phyloP scores from a whole-genome alignment of 2,329 filamentous ascomycete genomes.

The Xylaria multiplex region DNA sequence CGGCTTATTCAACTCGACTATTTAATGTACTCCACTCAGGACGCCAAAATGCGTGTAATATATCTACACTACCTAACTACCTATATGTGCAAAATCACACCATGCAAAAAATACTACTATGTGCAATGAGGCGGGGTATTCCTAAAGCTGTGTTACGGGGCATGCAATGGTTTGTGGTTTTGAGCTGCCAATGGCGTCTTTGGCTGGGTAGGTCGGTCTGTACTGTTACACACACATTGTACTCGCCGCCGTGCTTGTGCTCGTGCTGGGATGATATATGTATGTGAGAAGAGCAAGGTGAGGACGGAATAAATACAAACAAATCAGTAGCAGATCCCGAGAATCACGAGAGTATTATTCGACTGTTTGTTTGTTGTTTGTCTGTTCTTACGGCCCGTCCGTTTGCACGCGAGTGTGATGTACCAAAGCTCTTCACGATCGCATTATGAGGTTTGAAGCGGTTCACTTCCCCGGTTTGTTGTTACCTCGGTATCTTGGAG shows the following conservation, averaged over 20 bases:
- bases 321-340: not conserved
- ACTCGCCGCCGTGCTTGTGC: not conserved
- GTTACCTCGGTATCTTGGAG: not conserved
- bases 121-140: no score
- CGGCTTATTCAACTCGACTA: not conserved
- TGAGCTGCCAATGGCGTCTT: no score
- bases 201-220: not conserved
- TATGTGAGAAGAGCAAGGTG: not conserved
- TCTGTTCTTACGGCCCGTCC: not conserved
- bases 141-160: no score
- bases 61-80: not conserved
- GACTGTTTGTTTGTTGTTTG: not conserved
- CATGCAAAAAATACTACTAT: not conserved
- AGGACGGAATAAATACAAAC: not conserved
- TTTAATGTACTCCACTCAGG: not conserved
- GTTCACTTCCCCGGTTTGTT: not conserved
- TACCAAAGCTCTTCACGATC: not conserved
- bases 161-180: no score
- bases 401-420: not conserved
- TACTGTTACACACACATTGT: not conserved
- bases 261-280: not conserved
- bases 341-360: no score
- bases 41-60: not conserved
- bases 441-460: not conserved
- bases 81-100: not conserved